Base-by-base conservation (phyloP, 2,329 filamentous ascomycete genomes). In the Sclerotinia spermophila region DNA sequence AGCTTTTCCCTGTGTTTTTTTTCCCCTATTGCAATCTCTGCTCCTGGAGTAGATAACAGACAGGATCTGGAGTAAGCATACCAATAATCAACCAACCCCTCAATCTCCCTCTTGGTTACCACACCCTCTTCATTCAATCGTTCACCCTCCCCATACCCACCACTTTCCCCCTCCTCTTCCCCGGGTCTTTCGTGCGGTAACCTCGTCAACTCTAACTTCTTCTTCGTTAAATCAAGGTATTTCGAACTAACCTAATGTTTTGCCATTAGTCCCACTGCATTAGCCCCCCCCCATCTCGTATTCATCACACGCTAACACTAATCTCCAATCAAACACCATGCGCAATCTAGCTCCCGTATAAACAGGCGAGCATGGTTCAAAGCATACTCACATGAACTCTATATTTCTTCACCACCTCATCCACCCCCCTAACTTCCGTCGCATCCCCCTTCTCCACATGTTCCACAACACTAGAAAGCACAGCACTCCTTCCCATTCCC, bases 51-150 rank as follows among this genome's bases (percentile, higher is more conserved):
- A 59, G 30, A 55, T 5, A 19, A n/a, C 2, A n/a, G 10, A 38
- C 15, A 68, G 62, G n/a, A 33, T 56, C 27, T 17, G 44, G 17
- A 24, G 4, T 60, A 65, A 40, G 79, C 83, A 79, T 75, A 87
- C 87, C 89, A 91, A 75, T 84, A 90, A 78, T 91, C 89, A 71
- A 92, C 83, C 73, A 92, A 79, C 30, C 87, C 85, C 79, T 92
- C 89, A 68, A 92, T 82, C 59, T 85, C 83, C 40, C 83, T 80
- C 77, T 91, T 91, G 2, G 88, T 86, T 72, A 74, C 75, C 27
- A 76, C 76, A 35, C 87, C 84, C 80, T 85, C 86, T 85, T 85
- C 88, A 17, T 55, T 59, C 48, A 42, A n/a, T 19, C 44, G 42
- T 40, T 61, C 69, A 42, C 33, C 45, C 44, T 62, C 56, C 5